Percentiles rank a stretch among this genome's conserved stretches.
phyloP scores from a whole-genome alignment of 2,329 filamentous ascomycete genomes.

The Xenosphaeropsis pyriputrescens region DNA sequence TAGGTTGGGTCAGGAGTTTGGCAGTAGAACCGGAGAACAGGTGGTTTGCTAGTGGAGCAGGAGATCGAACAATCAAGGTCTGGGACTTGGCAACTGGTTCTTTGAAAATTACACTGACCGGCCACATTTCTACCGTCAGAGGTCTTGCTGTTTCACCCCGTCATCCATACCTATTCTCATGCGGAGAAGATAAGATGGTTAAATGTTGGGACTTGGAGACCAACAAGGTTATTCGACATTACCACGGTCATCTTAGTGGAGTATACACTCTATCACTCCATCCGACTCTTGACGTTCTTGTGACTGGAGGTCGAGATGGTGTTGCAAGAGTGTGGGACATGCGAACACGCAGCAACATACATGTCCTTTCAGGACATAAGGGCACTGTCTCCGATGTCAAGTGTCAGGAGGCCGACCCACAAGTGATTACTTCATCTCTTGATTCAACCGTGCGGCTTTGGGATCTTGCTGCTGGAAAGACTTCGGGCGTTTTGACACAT shows the following conservation, averaged over 20 bases:
- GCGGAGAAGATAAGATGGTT: conserved; percentile 98
- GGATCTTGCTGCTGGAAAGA: conserved; percentile 93
- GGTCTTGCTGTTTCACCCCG: conserved; percentile 84
- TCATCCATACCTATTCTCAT: conserved; percentile 95
- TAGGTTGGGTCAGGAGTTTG: conserved; percentile 84
- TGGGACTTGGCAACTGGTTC: conserved; percentile 88
- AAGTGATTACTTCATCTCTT: conserved; percentile 86
- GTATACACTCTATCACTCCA: conserved; percentile 92
- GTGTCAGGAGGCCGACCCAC: conserved; percentile 92
- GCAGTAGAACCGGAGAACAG: conserved; percentile 93
- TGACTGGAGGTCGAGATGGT: conserved; percentile 88
- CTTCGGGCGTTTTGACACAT: conserved; percentile 89
- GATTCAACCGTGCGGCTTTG: conserved; percentile 85
- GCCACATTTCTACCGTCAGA: conserved; percentile 86
- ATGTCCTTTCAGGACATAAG: conserved; percentile 83
- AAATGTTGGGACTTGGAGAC: conserved; percentile 99
- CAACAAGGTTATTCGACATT: conserved; percentile 98
- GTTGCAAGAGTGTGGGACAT: conserved; percentile 97
- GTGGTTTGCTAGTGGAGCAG: conserved; percentile 93
- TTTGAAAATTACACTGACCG: conserved; percentile 76
- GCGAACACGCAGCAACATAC: conserved; percentile 89
- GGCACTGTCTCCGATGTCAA: conserved; percentile 79
- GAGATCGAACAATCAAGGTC: conserved; percentile 95
- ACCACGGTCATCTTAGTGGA: conserved; percentile 90
- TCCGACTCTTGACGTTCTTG: conserved; percentile 84